Evolutionary conservation across 2,329 filamentous ascomycete genomes (phyloP), one percentile per base, ranked within the genome.

Genomic region (Pseudogymnoascus sp.): DNA sequence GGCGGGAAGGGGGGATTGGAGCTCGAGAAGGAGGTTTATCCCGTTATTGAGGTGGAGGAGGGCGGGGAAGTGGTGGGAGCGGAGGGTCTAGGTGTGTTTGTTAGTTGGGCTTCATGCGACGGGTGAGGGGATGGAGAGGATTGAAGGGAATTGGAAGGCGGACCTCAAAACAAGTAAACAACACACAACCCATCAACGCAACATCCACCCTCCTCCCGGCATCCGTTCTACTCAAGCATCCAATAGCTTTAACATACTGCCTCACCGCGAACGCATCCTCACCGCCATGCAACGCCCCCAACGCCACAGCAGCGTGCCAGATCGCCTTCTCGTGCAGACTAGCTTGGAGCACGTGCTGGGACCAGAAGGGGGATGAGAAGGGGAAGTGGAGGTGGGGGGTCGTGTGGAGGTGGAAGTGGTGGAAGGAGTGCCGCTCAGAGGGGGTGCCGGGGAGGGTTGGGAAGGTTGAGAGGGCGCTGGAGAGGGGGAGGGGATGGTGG

Each of bases 281-380:
- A 5, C 84, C 86, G 71, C 86, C 86, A 70, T 87, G 87, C 25
- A 89, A 74, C 2, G 85, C 84, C 14, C 84, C 86, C 4, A 89
- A 76, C 4, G 86, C 86, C 30, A 88, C 79, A n/a, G 88, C 84
- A 11, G 85, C 84, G 70, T 88, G 84, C 11, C 82, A 82, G 64
- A 89, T 84, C 25, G 86, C 78, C 6, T 79, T 73, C 66, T 86
- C 81, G 4, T 77, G 76, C 64, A 87, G 83, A 61, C 84, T 86
- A 70, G 86, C 84, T 66, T 84, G 82, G 9, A 88, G 71, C 4
- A 89, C 84, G 14, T 81, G 78, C 49, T 78, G 78, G 1, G 79
- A 84, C 85, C 86, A 89, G 69, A 89, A 89, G 2, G 79, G 75
- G 19, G 80, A 80, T 67, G 87, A 83, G 64, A 88, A 88, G 69